A percentile compares a stretch with the other conserved stretches of the same genome.
Evolutionary conservation across 192 early-diverging fungal species (phyloP).

Genomic region (Phycomyces blakesleeanus): DNA sequence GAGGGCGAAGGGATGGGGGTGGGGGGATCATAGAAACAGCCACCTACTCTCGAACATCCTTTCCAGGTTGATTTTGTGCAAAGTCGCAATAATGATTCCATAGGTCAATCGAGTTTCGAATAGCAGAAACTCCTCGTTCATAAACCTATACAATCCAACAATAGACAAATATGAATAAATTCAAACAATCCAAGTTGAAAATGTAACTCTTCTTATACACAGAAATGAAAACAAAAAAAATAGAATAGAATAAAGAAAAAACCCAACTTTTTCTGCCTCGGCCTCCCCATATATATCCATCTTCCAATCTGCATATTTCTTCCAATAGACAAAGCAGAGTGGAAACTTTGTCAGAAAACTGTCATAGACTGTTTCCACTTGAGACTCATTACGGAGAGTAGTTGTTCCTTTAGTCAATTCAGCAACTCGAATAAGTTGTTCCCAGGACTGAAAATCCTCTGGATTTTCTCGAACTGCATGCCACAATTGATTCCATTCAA

Average conservation of each 20-base stretch:
- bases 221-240: slow-evolving; percentile 7
- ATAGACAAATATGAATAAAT: no score
- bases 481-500: slow-evolving; percentile 56
- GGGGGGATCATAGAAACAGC: neutral
- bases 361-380: slow-evolving; percentile 58
- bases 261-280: slow-evolving; percentile 56
- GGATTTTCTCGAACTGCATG: slow-evolving; percentile 51
- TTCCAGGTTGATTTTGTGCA: slow-evolving; percentile 53
- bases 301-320: slow-evolving; percentile 70
- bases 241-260: neutral
- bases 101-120: slow-evolving; percentile 66
- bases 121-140: slow-evolving; percentile 64
- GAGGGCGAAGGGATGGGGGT: no score
- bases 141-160: slow-evolving; percentile 52
- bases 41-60: slow-evolving; percentile 58
- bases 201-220: no score
- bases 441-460: slow-evolving; percentile 70
- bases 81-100: slow-evolving; percentile 72
- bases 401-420: slow-evolving; percentile 56
- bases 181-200: no score
- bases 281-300: slow-evolving; percentile 46
- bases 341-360: slow-evolving; percentile 67
- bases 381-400: slow-evolving; percentile 41
- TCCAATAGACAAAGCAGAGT: slow-evolving; percentile 78
- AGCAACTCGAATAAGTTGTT: slow-evolving; percentile 55